Evolutionary conservation across 179 eudicot genomes (phyloP), one percentile per base, ranked within the genome.

Genomic region (Beta corolliflora): DNA sequence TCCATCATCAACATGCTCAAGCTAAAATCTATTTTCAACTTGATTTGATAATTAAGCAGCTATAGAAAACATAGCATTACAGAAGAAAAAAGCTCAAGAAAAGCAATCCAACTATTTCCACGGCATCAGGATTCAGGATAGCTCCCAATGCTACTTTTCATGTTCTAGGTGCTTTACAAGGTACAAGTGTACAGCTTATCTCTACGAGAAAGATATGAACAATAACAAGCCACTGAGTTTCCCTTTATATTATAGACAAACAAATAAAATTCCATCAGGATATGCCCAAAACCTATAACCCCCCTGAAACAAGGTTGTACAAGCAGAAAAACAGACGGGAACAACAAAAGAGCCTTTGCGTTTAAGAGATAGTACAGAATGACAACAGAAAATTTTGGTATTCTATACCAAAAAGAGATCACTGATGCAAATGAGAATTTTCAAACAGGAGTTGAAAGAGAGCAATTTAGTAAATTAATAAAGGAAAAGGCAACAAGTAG

Each of bases 21-120:
- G 53, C 14, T 44, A 66, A 54, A 76, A 60, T 5, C 16, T 7
- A 68, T 18, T 0, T 15, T 65, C 19, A 14, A 29, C 23, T 78
- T 67, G 64, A 78, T 53, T 53, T 45, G 31, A 76, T n/a, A 29
- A 66, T 50, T 66, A 55, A 16, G 31, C 41, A 67, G 58, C 64
- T 68, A 36, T 31, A 68, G 10, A 9, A 18, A 41, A 46, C 3
- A 67, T 18, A 23, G 58, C 23, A n/a, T 36, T 52, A n/a, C 15
- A 60, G 10, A 76, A 19, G 3, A 46, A 19, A 11, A 31, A 64
- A 18, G 23, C 25, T 46, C 72, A 64, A 63, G 46, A n/a, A 77
- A 50, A 77, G 21, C 54, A 77, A 5, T 64, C 8, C 41, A 66
- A 66, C 53, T 41, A 52, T 69, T 36, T 69, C 25, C 7, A 71